These are phyloP conservation scores for Pisolithus microcarpus DNA, from an alignment of 768 basidiomycete species.

Conservation along the genomic window DNA sequence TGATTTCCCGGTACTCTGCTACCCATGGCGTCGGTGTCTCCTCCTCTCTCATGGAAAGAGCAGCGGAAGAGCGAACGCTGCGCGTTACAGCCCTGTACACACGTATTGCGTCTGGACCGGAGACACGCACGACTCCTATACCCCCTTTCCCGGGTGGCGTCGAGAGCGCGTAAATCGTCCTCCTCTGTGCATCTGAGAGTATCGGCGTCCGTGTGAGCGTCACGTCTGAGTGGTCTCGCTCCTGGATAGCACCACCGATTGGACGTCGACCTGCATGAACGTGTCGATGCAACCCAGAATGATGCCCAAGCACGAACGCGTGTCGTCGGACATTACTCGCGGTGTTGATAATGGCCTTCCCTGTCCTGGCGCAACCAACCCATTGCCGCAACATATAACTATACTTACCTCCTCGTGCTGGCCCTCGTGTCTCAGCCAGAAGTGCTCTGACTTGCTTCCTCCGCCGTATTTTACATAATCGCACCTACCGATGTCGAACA, in stretches of 20 bases:
- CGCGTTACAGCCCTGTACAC: constrained; percentile 61
- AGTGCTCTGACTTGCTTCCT: too few relatives aligned
- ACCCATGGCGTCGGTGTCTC: constrained; percentile 50
- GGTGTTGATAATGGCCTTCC: background rate
- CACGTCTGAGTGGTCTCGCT: too few relatives aligned
- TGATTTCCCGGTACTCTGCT: constrained; percentile 61
- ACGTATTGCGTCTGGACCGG: constrained; percentile 61
- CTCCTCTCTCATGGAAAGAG: background rate
- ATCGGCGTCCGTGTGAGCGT: constrained; percentile 7
- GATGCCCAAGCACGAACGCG: too few relatives aligned
- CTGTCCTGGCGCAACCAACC: constrained; percentile 4
- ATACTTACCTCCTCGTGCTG: too few relatives aligned
- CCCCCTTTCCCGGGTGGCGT: constrained; percentile 84
- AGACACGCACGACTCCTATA: constrained; percentile 74
- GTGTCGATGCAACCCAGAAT: too few relatives aligned
- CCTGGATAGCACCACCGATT: too few relatives aligned
- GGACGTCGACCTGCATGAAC: too few relatives aligned
- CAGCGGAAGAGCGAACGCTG: constrained; percentile 8
- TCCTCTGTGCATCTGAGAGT: constrained; percentile 47
- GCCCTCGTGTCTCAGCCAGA: too few relatives aligned
- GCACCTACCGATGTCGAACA: background rate
- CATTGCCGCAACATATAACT: constrained; percentile 18
- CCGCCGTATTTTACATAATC: too few relatives aligned
- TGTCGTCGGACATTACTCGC: too few relatives aligned
- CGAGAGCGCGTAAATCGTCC: constrained; percentile 82